Base-by-base conservation (phyloP, 371 early-diverging fungal genomes). In the Rhizomucor miehei region DNA sequence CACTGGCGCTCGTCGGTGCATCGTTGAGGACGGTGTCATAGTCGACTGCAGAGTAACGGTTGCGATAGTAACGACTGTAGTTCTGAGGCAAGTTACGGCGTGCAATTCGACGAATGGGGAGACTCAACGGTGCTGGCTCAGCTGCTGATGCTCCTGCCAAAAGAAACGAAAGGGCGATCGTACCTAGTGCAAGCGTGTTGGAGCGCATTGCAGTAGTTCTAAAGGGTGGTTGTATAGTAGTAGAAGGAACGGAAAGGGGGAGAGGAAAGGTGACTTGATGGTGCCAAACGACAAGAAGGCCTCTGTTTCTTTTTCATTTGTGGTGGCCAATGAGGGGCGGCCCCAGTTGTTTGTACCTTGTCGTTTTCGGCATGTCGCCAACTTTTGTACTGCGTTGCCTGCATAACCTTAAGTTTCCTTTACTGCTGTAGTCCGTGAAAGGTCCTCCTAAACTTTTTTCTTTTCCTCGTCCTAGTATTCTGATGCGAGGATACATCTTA, bases 61-160 rank as follows among this genome's bases (percentile, higher is more conserved):
- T 57, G 35, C 57, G 57, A 17, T 57, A 44, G 19, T 44, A 38
- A 17, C 51, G 51, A 5, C 34, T 37, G 24, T 53, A 44, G 45
- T 53, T 35, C 37, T 44, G 25, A 20, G 55, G 55, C 3, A 44
- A 19, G 29, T 29, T 52, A 23, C 48, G 47, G 24, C 52, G 52
- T 5, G 51, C 47, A 35, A 59, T 24, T 13, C 57, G 59, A 25
- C 51, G 57, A 6, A 64, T 17, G 13, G 64, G 64, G 29, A 29
- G 29, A 29, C 29, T 29, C 34, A 57, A 36, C 25, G 59, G 64
- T 6, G 59, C 44, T 12, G 56, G 55, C 17, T 53, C 39, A 4
- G 20, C 37, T 14, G 56, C 59, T 11, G 48, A 35, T n/a, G 16
- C 41, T 38, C 35, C 44, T 8, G 29, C 29, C 5, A 29, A 8